Evolutionary conservation across 345 rosid species (phyloP).

Genomic region (Euclidium syriacum): DNA sequence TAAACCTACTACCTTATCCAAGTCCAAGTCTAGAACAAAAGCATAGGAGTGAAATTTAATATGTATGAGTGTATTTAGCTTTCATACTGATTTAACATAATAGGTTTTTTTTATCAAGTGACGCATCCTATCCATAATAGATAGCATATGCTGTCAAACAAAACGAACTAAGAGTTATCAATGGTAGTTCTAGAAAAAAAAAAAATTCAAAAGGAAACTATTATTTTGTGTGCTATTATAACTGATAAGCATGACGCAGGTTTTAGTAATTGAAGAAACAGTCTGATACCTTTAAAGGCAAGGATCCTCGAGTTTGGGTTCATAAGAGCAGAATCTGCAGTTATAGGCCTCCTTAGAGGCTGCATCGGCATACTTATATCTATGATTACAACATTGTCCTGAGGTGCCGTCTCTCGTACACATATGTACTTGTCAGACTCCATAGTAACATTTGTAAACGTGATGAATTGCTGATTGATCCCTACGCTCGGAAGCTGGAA

Average conservation of each 20-base stretch:
- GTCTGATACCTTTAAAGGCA: constrained; percentile 89
- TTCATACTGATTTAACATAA: no score
- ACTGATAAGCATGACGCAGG: neutral
- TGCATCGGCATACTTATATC: constrained; percentile 96
- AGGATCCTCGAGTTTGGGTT: constrained; percentile 85
- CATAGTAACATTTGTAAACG: constrained; percentile 94
- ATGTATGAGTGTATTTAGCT: neutral
- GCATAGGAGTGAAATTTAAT: neutral
- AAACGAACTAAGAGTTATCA: neutral
- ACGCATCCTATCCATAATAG: neutral
- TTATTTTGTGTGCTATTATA: no score
- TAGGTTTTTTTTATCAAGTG: no score
- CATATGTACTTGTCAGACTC: constrained; percentile 97
- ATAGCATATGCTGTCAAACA: neutral
- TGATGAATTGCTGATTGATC: constrained; percentile 78
- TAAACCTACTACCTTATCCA: no score
- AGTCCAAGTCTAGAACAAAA: no score
- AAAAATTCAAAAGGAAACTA: constrained; percentile 20
- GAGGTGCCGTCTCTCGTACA: constrained; percentile 96
- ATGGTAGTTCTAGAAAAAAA: neutral
- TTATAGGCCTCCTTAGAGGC: constrained; percentile 92
- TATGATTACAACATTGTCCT: constrained; percentile 86
- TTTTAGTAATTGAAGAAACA: neutral
- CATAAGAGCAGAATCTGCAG: constrained; percentile 95
- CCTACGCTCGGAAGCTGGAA: constrained; percentile 81